A percentile compares a stretch with the other conserved stretches of the same genome.
Conservation (phyloP, 345 rosid species). For the Camelina sativa region DNA sequence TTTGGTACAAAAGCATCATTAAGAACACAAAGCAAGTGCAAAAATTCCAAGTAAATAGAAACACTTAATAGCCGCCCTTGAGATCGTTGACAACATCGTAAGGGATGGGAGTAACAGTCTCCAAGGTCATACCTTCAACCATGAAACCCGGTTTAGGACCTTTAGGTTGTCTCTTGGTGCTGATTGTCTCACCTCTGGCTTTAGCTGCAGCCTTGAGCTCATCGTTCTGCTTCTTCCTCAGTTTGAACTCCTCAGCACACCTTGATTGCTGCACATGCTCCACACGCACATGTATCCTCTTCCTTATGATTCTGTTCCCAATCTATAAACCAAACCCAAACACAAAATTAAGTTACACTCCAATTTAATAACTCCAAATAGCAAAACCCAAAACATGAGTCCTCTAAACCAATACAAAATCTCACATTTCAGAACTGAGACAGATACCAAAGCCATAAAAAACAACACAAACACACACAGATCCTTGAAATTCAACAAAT, state of each 20-base stretch:
- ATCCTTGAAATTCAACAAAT: too few relatives aligned
- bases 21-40: not conserved
- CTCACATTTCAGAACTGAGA: not conserved
- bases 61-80: constrained; percentile 70
- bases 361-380: too few relatives aligned
- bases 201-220: constrained; percentile 71
- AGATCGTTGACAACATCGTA: constrained; percentile 86
- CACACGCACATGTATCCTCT: constrained; percentile 77
- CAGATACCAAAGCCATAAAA: not conserved
- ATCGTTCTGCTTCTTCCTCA: constrained; percentile 61
- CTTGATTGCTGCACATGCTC: constrained; percentile 78
- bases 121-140: constrained; percentile 76
- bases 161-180: constrained; percentile 75
- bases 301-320: constrained; percentile 69
- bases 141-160: constrained; percentile 85
- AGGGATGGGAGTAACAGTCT: constrained; percentile 80
- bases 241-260: constrained; percentile 66
- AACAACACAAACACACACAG: not conserved
- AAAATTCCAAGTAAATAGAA: not conserved
- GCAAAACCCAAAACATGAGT: not conserved
- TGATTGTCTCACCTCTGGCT: constrained; percentile 63
- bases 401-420: not conserved
- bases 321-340: constrained; percentile 43
- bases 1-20: not conserved
- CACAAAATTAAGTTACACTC: not conserved